Evolutionary conservation across 805 yeast species (phyloP), one percentile per base, ranked within the genome.

Genomic region (Candida insectalens): DNA sequence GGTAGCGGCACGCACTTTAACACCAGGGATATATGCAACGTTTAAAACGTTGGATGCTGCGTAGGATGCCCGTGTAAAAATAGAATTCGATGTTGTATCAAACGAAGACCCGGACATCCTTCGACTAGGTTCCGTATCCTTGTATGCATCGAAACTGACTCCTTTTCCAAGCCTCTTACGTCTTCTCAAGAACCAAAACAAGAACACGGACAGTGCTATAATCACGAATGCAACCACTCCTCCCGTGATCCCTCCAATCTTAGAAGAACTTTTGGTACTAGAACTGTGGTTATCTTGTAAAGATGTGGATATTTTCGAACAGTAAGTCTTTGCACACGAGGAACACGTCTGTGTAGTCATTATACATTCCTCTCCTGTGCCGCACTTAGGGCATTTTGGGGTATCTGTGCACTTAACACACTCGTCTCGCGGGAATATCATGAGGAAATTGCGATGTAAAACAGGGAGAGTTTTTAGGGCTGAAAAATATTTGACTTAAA

Each of bases 21-120:
- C 96, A 25, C 96, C 96, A 0, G 96, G 97, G 39, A 88, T 83
- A 51, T 87, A 88, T 3, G 95, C 95, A 37, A 89, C 80, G 14
- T 95, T 95, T 40, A 88, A 69, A 42, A 88, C 77, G 55, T 88
- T 87, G 10, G 94, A 82, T n/a, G n/a, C n/a, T n/a, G n/a, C n/a
- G n/a, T n/a, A n/a, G n/a, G n/a, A n/a, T 4, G 94, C 94, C 46
- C 80, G 74, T 8, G 92, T 78, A 31, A 78, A 65, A 10, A 78
- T 71, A 5, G 87, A 71, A 20, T 82, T 71, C 6, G 88, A 81
- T 51, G 47, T 27, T 29, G 57, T 53, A 4, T 52, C 39, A 18
- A 45, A 43, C 27, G 60, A 54, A 10, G 48, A 51, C 34, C 55
- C 54, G 13, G 57, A 47, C 33, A 41, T 27, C 37, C 56, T 47